Conservation (phyloP, 2,329 filamentous ascomycete genomes). For the Periconia digitata region DNA sequence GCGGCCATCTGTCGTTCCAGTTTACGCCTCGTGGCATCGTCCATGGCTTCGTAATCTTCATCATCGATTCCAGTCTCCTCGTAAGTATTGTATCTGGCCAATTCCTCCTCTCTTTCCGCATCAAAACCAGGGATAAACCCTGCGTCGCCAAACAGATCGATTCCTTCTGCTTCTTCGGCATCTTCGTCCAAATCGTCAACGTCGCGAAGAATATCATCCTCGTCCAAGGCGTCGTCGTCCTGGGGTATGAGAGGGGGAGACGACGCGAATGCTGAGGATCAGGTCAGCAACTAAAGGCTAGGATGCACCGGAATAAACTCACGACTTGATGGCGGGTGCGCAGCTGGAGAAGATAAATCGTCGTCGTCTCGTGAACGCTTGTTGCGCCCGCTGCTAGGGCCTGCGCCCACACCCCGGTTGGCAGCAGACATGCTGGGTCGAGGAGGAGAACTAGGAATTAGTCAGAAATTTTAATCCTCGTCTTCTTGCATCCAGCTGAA, state of each 20-base stretch:
- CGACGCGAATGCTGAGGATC: constrained; percentile 54
- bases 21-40: constrained; percentile 65
- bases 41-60: constrained; percentile 72
- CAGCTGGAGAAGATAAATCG: constrained; percentile 58
- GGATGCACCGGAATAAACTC: too few relatives aligned
- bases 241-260: constrained; percentile 68
- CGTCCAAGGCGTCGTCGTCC: constrained; percentile 69
- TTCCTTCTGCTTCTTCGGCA: constrained; percentile 69
- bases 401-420: constrained; percentile 74
- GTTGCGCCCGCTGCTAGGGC: constrained; percentile 58
- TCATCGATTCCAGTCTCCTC: constrained; percentile 75
- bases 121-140: constrained; percentile 34
- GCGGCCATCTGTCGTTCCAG: constrained; percentile 74
- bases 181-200: constrained; percentile 69
- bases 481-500: background rate
- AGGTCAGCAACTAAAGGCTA: too few relatives aligned
- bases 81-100: constrained; percentile 61
- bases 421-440: constrained; percentile 78
- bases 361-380: constrained; percentile 69
- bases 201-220: constrained; percentile 65
- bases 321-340: constrained; percentile 65
- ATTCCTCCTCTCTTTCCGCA: constrained; percentile 64
- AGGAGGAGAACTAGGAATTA: constrained; percentile 71
- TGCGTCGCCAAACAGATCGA: constrained; percentile 68
- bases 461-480: constrained; percentile 14